Base-by-base conservation (phyloP, 345 rosid genomes). In the Anastatica hierochuntica region DNA sequence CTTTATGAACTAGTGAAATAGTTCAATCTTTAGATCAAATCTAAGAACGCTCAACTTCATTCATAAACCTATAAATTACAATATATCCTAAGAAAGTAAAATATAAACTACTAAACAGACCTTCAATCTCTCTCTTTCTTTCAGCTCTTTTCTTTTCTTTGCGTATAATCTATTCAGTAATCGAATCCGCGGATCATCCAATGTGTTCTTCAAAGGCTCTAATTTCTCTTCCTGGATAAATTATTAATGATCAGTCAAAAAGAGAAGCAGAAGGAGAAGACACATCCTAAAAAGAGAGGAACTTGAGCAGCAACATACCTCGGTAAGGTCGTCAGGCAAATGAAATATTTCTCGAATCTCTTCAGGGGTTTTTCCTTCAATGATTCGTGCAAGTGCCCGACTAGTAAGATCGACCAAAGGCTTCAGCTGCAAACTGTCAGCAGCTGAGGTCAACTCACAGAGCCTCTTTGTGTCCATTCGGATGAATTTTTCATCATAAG, bases 261-360 rank as follows among this genome's bases (percentile, higher is more conserved):
- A 41, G 19, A 16, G 5, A 51, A 62, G 45, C 43, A 42, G 49
- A 64, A 43, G 68, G 29, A 46, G 21, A 4, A 27, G 20, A 48
- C 34, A 63, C 21, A 34, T 14, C 51, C 30, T 14, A 30, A 8
- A 16, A 57, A 65, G 54, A 53, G 27, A 49, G 18, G 43, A 40
- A 43, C 10, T 46, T 41, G 56, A 40, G 72, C 47, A 69, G 51
- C 64, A 63, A 21, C 52, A 75, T 53, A 82, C 97, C 90, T 89
- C 97, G 15, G 97, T 89, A 14, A 89, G 94, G 72, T 83, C 97
- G 72, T 85, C 95, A 58, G 95, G 94, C 67, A 85, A 72, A 78
- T 89, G 88, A 79, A 89, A 85, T 49, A 80, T 81, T 64, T 85
- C 95, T 17, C 94, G 80, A 67, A 89, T 89, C 80, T 83, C 95